Evolutionary conservation across 2,329 filamentous ascomycete genomes (phyloP), one percentile per base, ranked within the genome.

Genomic region (Microsporum audouinii): DNA sequence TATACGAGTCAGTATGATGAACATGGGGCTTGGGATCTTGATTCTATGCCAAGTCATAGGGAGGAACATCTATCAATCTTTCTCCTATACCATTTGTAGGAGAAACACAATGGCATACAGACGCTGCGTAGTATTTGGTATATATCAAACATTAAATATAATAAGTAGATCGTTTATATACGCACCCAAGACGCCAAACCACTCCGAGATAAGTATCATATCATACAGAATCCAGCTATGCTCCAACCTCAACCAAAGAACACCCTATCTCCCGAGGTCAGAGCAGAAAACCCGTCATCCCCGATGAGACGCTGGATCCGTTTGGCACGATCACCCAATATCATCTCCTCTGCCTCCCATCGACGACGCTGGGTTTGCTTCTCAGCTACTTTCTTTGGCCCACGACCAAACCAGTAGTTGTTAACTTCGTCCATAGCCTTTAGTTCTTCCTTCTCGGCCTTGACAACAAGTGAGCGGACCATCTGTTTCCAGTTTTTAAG

Each of bases 401-500:
- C 68, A 6, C 70, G 68, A 51, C 71, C 69, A 55, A 71, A 73
- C 74, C 74, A 75, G 12, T 69, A 65, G 23, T 63, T 65, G 47
- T 69, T 66, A 1, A 70, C 69, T n/a, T 70, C 70, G 27, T 71
- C 67, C 7, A 72, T 65, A 47, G 63, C 71, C 59, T 75, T 70
- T 17, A 67, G 62, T 58, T 74, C 74, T 5, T 75, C 72, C 17
- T 68, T 66, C 39, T 73, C 68, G 4, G 75, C 72, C 39, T 71
- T 69, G 1, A 71, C 70, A n/a, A 78, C 82, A 55, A 95, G 78
- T 61, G 80, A 80, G 8, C 78, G 77, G 23, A 94, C 85, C 88
- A 97, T 97, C 33, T 79, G 81, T 55, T 82, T 82, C 91, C 91
- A 96, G 71, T 96, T 95, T 4, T 82, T 80, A 0, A 96, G 78